Evolutionary conservation across 2,329 filamentous ascomycete species (phyloP), one percentile per base, ranked within the genome.

Genomic region (Chrysoporthe cubensis): DNA sequence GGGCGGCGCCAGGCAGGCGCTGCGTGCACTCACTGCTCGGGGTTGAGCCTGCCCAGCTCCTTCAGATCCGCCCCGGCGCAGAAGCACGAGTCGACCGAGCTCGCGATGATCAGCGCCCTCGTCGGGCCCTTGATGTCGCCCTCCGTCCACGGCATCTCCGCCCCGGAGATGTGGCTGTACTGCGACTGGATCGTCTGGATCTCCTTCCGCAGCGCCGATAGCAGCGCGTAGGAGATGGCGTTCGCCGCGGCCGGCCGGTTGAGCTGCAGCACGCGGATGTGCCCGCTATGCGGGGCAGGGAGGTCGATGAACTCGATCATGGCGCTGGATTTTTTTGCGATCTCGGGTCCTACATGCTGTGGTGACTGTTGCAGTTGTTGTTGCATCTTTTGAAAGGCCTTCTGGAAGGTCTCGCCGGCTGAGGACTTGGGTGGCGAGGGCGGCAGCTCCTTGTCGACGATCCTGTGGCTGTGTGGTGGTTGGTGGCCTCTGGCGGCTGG

Each of bases 51-150:
- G 66, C 87, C 85, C 43, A 95, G 84, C 83, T 97, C 95, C 78
- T 97, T 98, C 75, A 99, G 80, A 77, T 99, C 96, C 2, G 96
- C 96, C 46, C 96, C 96, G 0, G 96, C 94, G 79, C 95, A 99
- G 79, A 99, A 99, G 74, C 90, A 91, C 32, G 88, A 84, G 73
- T 97, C 93, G 21, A 93, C 86, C 52, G 93, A 92, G 75, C 92
- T 96, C 14, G 93, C 91, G 16, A 99, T 75, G 54, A 99, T 88
- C 72, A 99, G 78, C 1, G 92, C 95, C 71, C 96, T 84, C 14
- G 94, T 97, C 0, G 86, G 85, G 0, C 84, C 85, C 71, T 79
- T 82, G 71, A 83, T 73, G 67, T 83, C 80, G 2, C 78, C 74
- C 0, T 80, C 81, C 2, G 82, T 64, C 2, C 74, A 73, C 0